Base-by-base conservation (phyloP, 83 land plant genomes). In the Thuja plicata region DNA sequence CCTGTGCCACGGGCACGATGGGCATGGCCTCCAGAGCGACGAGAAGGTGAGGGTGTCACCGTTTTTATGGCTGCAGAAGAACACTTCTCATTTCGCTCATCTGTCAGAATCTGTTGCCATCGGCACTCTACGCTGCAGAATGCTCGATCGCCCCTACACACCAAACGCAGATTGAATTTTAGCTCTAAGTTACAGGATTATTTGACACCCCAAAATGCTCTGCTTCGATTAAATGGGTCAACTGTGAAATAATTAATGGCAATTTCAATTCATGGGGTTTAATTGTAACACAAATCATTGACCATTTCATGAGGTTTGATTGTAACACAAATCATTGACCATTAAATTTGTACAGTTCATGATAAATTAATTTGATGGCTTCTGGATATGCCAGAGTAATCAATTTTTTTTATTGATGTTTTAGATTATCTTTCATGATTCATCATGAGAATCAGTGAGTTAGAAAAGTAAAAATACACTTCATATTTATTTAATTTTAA, bases 51-150 rank as follows among this genome's bases (percentile, higher is more conserved):
- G 86, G 27, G 21, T 40, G 40, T 52, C 27, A 52, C 86, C 8
- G 86, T 27, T 52, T 52, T 52, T 0, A 52, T n/a, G 38, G 86
- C 86, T 0, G 62, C 62, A 84, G 86, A 50, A 34, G 86, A 54
- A 19, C 40, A 32, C 38, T 84, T 84, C 16, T 84, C 86, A 0
- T 19, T 32, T 32, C 9, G 62, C 37, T 84, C 60, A 17, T 84
- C 86, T 21, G 38, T 34, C 38, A 34, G 17, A 1, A 84, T 84
- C 57, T 84, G 86, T 34, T 84, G 55, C 86, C 55, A 52, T 16
- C 86, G 86, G 46, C 86, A 84, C 38, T 84, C 86, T 34, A 32
- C 60, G 86, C 86, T 84, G 62, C 86, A 84, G 60, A 84, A 84
- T 8, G 86, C 86, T 34, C 38, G 52, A 52, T 84, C 62, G 38